Evolutionary conservation across 345 rosid species (phyloP), one percentile per base, ranked within the genome.

Genomic region (Eucalyptus leucophloia): DNA sequence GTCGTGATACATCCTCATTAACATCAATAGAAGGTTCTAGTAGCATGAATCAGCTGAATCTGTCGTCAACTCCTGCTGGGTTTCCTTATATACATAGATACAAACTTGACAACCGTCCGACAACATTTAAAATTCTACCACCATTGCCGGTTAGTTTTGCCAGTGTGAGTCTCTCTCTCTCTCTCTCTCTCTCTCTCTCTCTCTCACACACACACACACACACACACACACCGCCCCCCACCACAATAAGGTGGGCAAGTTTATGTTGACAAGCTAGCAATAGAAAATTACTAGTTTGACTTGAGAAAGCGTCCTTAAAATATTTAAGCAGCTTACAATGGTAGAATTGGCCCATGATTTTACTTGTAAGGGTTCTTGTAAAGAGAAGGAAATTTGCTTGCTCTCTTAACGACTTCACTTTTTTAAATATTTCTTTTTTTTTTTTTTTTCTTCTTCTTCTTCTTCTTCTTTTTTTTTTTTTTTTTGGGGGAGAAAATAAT

Each of bases 41-140:
- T 91, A 60, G 89, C 89, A 88, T 91, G 92, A 95, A 92, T 92
- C 96, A 92, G 83, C 91, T 88, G 87, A 90, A 90, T 91, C 92
- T 77, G 88, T 91, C 94, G 8, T 87, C 90, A 34, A 87, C 91
- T 83, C 49, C 96, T 89, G 58, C 81, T 26, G 93, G 93, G 30
- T 28, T 96, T 62, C 90, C 88, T 91, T 44, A 82, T 88, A 87
- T 87, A 72, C 97, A 95, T 92, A 94, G 95, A 94, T 96, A 94
- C 95, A 97, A 95, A 91, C 89, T 97, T 91, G 99, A 98, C 92
- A 95, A 96, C 92, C 98, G 97, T 44, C 94, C 99, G 49, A 94
- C 97, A 51, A 87, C 96, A 85, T 95, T 98, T 91, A 95, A 91
- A 92, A 92, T 98, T 81, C 87, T 91, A 56, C 95, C 97, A 47